Percentiles rank a stretch among this genome's conserved stretches.
Conservation (phyloP, 441 rosid genomes). For the Adansonia rubrostipa region DNA sequence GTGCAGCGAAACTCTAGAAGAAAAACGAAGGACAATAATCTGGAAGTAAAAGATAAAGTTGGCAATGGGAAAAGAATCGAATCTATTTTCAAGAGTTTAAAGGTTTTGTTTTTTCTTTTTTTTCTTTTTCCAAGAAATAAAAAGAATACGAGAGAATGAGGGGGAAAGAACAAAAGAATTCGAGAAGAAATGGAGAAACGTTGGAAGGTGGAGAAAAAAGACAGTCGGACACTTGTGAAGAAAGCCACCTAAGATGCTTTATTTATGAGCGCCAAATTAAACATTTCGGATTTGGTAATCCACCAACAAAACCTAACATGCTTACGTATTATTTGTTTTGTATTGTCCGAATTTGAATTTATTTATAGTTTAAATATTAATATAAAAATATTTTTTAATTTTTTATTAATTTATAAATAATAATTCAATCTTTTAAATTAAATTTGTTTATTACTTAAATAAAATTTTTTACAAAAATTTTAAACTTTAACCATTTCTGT, state of each 20-base stretch:
- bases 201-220: neutral
- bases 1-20: neutral
- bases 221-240: neutral
- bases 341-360: too few relatives aligned
- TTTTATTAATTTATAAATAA: too few relatives aligned
- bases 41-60: neutral
- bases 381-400: too few relatives aligned
- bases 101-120: neutral
- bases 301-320: neutral
- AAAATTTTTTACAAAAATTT: too few relatives aligned
- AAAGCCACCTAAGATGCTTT: neutral
- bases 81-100: neutral
- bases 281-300: neutral
- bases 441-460: too few relatives aligned
- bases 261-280: neutral
- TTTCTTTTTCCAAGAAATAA: neutral
- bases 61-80: conserved; percentile 17
- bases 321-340: too few relatives aligned
- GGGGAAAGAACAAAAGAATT: too few relatives aligned
- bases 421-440: too few relatives aligned
- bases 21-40: neutral
- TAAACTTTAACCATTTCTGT: too few relatives aligned
- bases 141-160: too few relatives aligned
- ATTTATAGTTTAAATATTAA: too few relatives aligned
- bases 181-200: neutral